Percentiles rank a stretch among this genome's conserved stretches.
Conservation (phyloP, 495 filamentous ascomycete species). For the Neurospora sp. region DNA sequence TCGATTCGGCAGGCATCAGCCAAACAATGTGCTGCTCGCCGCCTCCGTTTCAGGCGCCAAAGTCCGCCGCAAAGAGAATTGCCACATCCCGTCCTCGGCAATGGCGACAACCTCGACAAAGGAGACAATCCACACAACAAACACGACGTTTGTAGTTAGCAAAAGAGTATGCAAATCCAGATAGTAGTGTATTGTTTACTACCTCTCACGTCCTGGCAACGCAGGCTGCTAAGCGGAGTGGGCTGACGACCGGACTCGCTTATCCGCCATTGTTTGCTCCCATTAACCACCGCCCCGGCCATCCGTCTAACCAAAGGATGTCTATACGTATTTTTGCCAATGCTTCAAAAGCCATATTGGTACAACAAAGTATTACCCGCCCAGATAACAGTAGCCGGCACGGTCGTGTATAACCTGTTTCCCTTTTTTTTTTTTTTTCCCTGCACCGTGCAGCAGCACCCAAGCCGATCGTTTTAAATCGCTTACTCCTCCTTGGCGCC, state of each 20-base stretch:
- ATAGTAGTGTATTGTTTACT: background rate
- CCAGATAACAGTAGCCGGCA: background rate
- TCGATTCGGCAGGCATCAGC: background rate
- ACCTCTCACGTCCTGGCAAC: background rate
- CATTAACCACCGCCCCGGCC: background rate
- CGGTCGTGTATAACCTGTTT: background rate
- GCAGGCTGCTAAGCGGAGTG: background rate
- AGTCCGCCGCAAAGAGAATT: background rate
- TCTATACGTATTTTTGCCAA: background rate
- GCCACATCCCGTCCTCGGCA: background rate
- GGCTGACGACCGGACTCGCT: background rate
- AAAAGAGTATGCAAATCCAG: background rate
- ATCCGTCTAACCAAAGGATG: background rate
- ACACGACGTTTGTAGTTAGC: background rate
- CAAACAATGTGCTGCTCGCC: background rate
- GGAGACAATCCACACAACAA: background rate
- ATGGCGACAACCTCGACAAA: background rate
- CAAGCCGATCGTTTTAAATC: background rate
- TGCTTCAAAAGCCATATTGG: background rate
- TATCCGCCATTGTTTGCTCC: background rate
- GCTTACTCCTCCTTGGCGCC: slow-evolving; percentile 85
- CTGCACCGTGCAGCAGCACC: background rate
- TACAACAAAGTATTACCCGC: background rate
- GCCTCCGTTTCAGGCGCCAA: background rate
- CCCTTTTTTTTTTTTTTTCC: background rate